phyloP scores from a whole-genome alignment of 1,284 basidiomycete genomes.

The Chondrostereum purpureum region DNA sequence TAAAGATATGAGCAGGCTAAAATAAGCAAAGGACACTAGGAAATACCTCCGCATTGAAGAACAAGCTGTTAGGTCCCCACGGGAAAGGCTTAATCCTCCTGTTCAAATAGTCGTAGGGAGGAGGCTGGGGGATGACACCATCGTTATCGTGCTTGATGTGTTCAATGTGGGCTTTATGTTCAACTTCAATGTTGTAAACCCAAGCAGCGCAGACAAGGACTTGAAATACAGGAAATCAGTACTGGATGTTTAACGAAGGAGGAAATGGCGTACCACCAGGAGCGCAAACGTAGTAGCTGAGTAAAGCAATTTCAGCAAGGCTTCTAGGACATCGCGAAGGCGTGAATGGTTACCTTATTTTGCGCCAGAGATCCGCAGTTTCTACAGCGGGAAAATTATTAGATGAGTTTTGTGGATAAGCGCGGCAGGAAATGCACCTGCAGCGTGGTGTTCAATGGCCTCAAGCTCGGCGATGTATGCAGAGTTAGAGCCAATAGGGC shows the following conservation, averaged over 20 bases:
- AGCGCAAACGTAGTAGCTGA: conserved; percentile 72
- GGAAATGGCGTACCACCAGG: conserved; percentile 48
- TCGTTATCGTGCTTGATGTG: conserved; percentile 72
- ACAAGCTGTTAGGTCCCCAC: conserved; percentile 76
- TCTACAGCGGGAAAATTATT: conserved; percentile 38
- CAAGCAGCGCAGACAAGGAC: conserved; percentile 60
- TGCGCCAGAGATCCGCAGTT: conserved; percentile 76
- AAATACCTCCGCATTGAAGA: conserved; percentile 71
- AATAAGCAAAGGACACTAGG: background rate
- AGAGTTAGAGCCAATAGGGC: conserved; percentile 31
- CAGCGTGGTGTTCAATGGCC: conserved; percentile 62
- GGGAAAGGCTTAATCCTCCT: conserved; percentile 71
- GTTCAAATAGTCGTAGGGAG: conserved; percentile 74
- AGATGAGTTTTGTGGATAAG: conserved; percentile 7
- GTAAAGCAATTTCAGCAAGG: conserved; percentile 8
- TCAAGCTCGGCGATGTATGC: conserved; percentile 50
- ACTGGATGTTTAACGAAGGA: conserved; percentile 8
- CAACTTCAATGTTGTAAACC: conserved; percentile 71
- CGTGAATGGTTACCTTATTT: conserved; percentile 58
- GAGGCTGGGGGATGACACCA: conserved; percentile 65
- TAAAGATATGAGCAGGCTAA: conserved; percentile 5
- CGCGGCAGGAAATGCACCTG: conserved; percentile 36
- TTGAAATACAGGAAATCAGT: conserved; percentile 25
- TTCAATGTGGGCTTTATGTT: conserved; percentile 66
- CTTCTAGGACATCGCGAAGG: background rate